Base-by-base conservation (phyloP, 805 yeast species). In the Komagataella populi region DNA sequence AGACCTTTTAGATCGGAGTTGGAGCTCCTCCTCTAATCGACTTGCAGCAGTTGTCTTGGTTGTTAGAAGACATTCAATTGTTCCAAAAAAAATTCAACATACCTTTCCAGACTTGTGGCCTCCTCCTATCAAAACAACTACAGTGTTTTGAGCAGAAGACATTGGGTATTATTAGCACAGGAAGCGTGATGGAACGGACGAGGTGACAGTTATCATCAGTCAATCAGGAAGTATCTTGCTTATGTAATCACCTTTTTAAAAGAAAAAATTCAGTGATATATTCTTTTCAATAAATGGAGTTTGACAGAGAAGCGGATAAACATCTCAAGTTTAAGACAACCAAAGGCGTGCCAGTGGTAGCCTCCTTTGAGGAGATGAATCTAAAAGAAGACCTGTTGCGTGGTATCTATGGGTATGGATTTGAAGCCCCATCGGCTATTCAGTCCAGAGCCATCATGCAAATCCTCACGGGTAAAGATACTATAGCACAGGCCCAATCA, bases 401-500 rank as follows among this genome's bases (percentile, higher is more conserved):
- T 55, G 83, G 93, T 55, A 82, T 85, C 51, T 85, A 83, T 64
- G 84, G 82, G 58, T 84, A 84, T 68, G 95, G 95, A 55, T 85
- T 81, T 67, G 90, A 84, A 67, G 70, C 78, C 22, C 95, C 95
- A 44, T 81, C 88, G 44, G 87, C 93, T 44, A 86, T 85, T 64
- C 95, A 85, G 66, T 80, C 83, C 52, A 70, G 93, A 60, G 95
- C 93, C 49, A 85, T 85, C 57, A 73, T 80, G 64, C 91, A 84
- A 61, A 84, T 85, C 58, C 81, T 85, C 54, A 77, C 80, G 53
- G 90, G 90, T 47, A 69, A 82, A 60, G 91, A 84, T 61, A 73
- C 77, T 0, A 74, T 85, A 56, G 95, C 93, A 53, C 95, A 85
- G 69, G 91, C 93, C 50, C 95, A 85, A 70, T 84, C 91, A 39